A percentile compares a stretch with the other conserved stretches of the same genome.
Evolutionary conservation across 2,329 filamentous ascomycete genomes (phyloP).

Genomic region (Zopfia rhizophila): DNA sequence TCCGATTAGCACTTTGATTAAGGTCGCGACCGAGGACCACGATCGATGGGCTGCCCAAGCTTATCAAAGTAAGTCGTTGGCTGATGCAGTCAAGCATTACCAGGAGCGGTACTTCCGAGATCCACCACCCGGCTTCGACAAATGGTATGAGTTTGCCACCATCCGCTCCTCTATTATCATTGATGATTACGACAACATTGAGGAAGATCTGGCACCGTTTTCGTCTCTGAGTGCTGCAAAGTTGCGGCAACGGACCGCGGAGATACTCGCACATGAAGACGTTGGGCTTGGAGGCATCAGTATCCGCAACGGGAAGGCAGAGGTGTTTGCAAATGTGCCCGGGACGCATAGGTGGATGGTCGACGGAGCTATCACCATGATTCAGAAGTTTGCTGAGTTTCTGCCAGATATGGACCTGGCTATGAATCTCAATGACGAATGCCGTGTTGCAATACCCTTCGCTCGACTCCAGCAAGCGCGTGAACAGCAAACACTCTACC

Average conservation of each 20-base stretch:
- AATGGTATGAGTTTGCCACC: constrained; percentile 68
- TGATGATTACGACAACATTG: constrained; percentile 70
- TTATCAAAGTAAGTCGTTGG: constrained; percentile 58
- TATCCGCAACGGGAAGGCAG: constrained; percentile 64
- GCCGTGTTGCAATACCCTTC: constrained; percentile 65
- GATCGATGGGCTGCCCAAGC: constrained; percentile 61
- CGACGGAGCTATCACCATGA: constrained; percentile 64
- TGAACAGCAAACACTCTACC: constrained; percentile 35
- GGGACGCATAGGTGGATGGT: constrained; percentile 69
- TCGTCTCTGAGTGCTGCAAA: constrained; percentile 62
- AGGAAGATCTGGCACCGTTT: constrained; percentile 67
- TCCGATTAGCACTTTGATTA: constrained; percentile 66
- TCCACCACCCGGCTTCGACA: constrained; percentile 69
- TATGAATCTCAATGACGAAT: constrained; percentile 71
- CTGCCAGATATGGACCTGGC: constrained; percentile 72
- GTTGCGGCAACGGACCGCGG: constrained; percentile 63
- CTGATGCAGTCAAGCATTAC: constrained; percentile 63
- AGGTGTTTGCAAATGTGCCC: constrained; percentile 54
- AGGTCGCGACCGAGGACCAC: constrained; percentile 60
- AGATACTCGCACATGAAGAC: constrained; percentile 63
- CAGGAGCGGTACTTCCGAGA: constrained; percentile 62
- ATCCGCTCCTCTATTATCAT: constrained; percentile 63
- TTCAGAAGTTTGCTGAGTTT: constrained; percentile 63
- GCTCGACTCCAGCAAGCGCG: constrained; percentile 35
- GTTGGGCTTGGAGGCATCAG: constrained; percentile 67